These are phyloP conservation scores for Cryptomeria japonica DNA, from an alignment of 75 land plant genomes.

Conservation along the genomic window DNA sequence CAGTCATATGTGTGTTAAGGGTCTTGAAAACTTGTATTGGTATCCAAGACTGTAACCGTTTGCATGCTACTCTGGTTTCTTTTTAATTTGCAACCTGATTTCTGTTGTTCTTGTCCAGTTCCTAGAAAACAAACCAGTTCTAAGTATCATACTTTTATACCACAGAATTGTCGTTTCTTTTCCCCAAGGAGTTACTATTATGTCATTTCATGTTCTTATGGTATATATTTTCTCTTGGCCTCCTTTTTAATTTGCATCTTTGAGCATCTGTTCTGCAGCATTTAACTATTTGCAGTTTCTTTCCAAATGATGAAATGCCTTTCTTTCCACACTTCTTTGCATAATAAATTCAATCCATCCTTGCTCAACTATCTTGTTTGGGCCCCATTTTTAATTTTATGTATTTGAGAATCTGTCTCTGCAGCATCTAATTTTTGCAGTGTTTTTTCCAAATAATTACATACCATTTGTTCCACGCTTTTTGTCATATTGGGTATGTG, in stretches of 20 bases:
- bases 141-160: neutral
- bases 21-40: too few species aligned
- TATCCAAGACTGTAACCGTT: too few species aligned
- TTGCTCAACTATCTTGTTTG: too few species aligned
- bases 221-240: neutral
- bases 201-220: neutral
- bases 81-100: too few species aligned
- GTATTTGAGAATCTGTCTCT: too few species aligned
- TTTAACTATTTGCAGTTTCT: neutral
- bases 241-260: neutral
- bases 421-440: too few species aligned
- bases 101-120: neutral
- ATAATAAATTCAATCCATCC: too few species aligned
- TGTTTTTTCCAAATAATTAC: too few species aligned
- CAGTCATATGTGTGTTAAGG: too few species aligned
- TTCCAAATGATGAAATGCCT: neutral
- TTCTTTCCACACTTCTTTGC: neutral
- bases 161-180: neutral
- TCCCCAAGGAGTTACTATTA: neutral
- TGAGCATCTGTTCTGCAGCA: neutral
- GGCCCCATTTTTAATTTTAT: too few species aligned
- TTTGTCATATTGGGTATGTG: neutral
- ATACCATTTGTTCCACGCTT: neutral
- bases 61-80: too few species aligned
- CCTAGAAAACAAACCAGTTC: neutral